Evolutionary conservation across 495 filamentous ascomycete genomes (phyloP).

Genomic region (Xeromyces bisporus): DNA sequence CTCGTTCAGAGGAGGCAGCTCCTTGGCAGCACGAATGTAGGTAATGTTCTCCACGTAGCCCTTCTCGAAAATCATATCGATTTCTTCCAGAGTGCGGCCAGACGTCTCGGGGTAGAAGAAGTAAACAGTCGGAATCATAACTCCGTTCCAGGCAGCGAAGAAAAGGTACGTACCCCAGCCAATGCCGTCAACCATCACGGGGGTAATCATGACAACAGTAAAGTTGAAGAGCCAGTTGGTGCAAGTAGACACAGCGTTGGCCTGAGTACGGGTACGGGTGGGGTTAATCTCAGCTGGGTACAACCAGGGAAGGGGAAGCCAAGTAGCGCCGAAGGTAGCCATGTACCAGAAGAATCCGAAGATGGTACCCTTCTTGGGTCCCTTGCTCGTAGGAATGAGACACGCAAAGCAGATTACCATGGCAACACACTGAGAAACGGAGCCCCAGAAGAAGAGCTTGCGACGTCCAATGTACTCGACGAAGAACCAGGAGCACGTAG

Average conservation of each 20-base stretch:
- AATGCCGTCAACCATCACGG: constrained; percentile 50
- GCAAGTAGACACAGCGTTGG: constrained; percentile 60
- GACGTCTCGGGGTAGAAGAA: constrained; percentile 66
- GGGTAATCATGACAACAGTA: constrained; percentile 65
- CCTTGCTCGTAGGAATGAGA: constrained; percentile 39
- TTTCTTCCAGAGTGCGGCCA: constrained; percentile 55
- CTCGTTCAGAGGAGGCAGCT: constrained; percentile 35
- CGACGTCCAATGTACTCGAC: constrained; percentile 63
- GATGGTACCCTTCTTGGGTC: constrained; percentile 48
- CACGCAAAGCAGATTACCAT: constrained; percentile 67
- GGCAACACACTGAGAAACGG: constrained; percentile 45
- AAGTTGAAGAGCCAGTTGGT: constrained; percentile 76
- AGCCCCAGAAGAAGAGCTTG: constrained; percentile 59
- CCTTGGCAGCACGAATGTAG: constrained; percentile 52
- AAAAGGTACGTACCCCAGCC: constrained; percentile 66
- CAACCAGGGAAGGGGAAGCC: constrained; percentile 41
- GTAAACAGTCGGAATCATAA: constrained; percentile 57
- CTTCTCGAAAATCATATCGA: constrained; percentile 70
- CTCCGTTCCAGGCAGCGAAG: constrained; percentile 54
- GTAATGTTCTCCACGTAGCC: constrained; percentile 56
- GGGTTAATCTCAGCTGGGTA: constrained; percentile 60
- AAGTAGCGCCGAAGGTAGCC: constrained; percentile 57
- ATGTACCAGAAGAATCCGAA: constrained; percentile 72
- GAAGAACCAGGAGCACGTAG: constrained; percentile 71
- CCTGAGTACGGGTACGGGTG: constrained; percentile 55